Evolutionary conservation across 805 yeast genomes (phyloP).

Genomic region (Teunomyces aglyptinius): DNA sequence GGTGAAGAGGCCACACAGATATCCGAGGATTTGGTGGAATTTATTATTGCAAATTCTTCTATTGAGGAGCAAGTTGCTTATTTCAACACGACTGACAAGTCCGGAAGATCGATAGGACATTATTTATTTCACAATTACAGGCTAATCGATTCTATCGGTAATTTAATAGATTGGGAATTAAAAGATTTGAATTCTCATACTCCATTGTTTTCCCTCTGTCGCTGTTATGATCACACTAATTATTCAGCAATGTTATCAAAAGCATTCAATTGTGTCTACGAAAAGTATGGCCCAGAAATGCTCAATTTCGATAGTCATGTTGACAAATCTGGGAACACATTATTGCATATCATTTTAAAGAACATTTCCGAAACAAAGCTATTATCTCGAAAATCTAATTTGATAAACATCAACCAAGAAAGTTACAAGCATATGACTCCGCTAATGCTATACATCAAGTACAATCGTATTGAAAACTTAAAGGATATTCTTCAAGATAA

Average conservation of each 20-base stretch:
- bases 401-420: constrained; percentile 51
- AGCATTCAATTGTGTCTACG: constrained; percentile 44
- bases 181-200: constrained; percentile 70
- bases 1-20: constrained; percentile 49
- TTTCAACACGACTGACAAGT: constrained; percentile 49
- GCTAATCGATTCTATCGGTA: constrained; percentile 54
- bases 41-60: constrained; percentile 43
- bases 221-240: constrained; percentile 76
- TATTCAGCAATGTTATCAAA: constrained; percentile 50
- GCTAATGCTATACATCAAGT: constrained; percentile 65
- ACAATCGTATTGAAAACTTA: constrained; percentile 62
- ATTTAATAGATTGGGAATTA: constrained; percentile 62
- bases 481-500: constrained; percentile 46
- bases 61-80: constrained; percentile 47
- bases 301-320: constrained; percentile 60
- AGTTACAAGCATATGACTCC: constrained; percentile 67
- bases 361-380: constrained; percentile 37
- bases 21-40: constrained; percentile 40
- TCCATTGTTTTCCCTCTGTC: constrained; percentile 69
- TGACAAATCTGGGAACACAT: constrained; percentile 70
- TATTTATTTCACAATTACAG: constrained; percentile 58
- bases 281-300: constrained; percentile 38
- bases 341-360: constrained; percentile 67
- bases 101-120: constrained; percentile 69
- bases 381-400: constrained; percentile 22